Conservation (phyloP, 257 asterid species). For the Catharanthus roseus region DNA sequence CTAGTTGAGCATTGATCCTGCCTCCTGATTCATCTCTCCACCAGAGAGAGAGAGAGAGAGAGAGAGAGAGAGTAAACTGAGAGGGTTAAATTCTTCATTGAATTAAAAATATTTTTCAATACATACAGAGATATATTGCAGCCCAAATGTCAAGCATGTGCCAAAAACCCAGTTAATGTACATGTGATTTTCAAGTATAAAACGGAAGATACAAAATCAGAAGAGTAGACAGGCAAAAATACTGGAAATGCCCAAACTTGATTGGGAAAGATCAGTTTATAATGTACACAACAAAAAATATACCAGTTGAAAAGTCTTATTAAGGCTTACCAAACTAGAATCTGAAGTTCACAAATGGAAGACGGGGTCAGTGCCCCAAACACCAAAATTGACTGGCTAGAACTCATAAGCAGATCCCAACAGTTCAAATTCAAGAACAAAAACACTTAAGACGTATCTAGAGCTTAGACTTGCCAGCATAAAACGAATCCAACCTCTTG, state of each 20-base stretch:
- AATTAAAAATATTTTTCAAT: too few relatives aligned
- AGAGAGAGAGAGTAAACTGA: too few relatives aligned
- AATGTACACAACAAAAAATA: background rate
- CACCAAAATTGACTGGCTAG: background rate
- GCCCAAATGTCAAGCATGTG: too few relatives aligned
- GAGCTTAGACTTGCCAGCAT: constrained; percentile 11
- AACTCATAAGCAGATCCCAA: constrained; percentile 35
- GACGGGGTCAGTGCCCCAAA: background rate
- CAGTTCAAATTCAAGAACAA: constrained; percentile 12
- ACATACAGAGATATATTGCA: too few relatives aligned
- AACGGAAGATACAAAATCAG: background rate
- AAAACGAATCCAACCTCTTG: constrained; percentile 29
- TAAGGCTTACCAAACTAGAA: background rate
- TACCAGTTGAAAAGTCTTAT: background rate
- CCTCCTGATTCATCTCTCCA: too few relatives aligned
- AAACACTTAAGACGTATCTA: constrained; percentile 13
- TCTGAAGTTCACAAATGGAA: background rate
- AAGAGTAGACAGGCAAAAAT: background rate
- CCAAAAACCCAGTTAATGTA: too few relatives aligned
- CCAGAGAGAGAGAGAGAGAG: too few relatives aligned
- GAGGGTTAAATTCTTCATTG: too few relatives aligned
- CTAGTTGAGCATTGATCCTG: background rate
- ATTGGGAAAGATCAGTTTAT: background rate
- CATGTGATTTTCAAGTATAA: too few relatives aligned
- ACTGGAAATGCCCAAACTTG: background rate